These are phyloP conservation scores for Suhomyces bolitotheri DNA, from an alignment of 1,139 yeast species.

Conservation along the genomic window DNA sequence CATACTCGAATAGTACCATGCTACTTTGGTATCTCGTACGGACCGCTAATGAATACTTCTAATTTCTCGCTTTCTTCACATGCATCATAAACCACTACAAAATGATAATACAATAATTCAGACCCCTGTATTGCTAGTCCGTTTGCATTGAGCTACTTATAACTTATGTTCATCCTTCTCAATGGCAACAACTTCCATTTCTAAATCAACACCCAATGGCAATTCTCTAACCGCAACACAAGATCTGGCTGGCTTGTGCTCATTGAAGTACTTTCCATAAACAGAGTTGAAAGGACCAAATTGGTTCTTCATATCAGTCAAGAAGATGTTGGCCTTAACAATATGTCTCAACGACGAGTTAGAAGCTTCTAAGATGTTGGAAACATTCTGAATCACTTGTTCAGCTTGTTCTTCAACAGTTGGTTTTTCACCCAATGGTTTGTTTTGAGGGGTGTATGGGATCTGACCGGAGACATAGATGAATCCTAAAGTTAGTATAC, in stretches of 20 bases:
- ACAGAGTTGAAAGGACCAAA: slow-evolving; percentile 82
- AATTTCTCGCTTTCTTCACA: no score
- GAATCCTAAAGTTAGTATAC: slow-evolving; percentile 51
- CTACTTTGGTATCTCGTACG: no score
- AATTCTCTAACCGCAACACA: slow-evolving; percentile 88
- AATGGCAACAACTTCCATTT: slow-evolving; percentile 78
- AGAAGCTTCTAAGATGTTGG: slow-evolving; percentile 75
- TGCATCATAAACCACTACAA: no score
- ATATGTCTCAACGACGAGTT: slow-evolving; percentile 79
- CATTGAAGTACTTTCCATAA: slow-evolving; percentile 75
- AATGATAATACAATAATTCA: no score
- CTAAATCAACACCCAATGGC: slow-evolving; percentile 79
- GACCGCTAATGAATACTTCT: no score
- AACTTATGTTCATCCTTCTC: slow-evolving; percentile 49
- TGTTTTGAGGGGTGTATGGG: slow-evolving; percentile 82
- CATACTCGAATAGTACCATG: no score
- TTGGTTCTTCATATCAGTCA: slow-evolving; percentile 77
- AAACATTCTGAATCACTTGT: slow-evolving; percentile 76
- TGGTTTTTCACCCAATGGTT: slow-evolving; percentile 69
- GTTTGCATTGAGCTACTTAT: no score
- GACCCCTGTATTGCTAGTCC: no score
- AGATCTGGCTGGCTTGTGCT: slow-evolving; percentile 92
- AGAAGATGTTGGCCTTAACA: slow-evolving; percentile 83
- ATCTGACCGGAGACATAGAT: slow-evolving; percentile 94
- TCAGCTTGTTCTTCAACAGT: slow-evolving; percentile 77